Percentiles rank a stretch among this genome's conserved stretches.
Evolutionary conservation across 75 land plant species (phyloP).

Genomic region (Selaginella tamariscina): DNA sequence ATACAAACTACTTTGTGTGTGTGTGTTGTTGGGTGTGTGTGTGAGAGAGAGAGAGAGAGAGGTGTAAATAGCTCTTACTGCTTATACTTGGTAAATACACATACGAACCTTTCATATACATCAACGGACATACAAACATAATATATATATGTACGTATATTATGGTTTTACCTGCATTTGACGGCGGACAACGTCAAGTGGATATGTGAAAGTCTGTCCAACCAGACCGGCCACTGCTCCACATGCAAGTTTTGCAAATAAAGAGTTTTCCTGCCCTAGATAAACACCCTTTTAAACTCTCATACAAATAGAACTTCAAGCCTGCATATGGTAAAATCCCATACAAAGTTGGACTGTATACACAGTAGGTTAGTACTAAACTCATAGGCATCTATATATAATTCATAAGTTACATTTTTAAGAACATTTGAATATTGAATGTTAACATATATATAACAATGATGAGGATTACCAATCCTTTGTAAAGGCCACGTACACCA

Average conservation of each 20-base stretch:
- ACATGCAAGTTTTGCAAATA: constrained; percentile 55
- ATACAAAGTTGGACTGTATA: constrained; percentile 73
- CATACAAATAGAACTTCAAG: constrained; percentile 80
- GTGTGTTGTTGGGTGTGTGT: no score
- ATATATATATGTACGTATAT: neutral
- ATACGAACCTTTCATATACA: neutral
- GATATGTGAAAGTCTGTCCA: constrained; percentile 91
- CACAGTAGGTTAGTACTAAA: no score
- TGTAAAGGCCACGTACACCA: constrained; percentile 67
- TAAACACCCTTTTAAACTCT: constrained; percentile 53
- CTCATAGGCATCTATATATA: neutral
- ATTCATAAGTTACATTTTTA: neutral
- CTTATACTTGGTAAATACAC: constrained; percentile 42
- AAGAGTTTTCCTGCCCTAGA: constrained; percentile 50
- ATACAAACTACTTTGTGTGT: no score
- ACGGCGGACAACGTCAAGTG: constrained; percentile 91
- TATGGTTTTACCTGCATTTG: constrained; percentile 77
- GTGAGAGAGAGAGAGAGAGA: no score
- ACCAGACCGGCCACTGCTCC: constrained; percentile 85
- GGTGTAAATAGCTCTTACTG: constrained; percentile 24
- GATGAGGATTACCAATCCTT: constrained; percentile 50
- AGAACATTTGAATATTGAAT: neutral
- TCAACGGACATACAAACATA: neutral
- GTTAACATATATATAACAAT: neutral
- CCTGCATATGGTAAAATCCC: constrained; percentile 98